Percentiles rank a stretch among this genome's conserved stretches.
phyloP scores from a whole-genome alignment of 352 stramenopile genomes.

The Blastocystis sp. region DNA sequence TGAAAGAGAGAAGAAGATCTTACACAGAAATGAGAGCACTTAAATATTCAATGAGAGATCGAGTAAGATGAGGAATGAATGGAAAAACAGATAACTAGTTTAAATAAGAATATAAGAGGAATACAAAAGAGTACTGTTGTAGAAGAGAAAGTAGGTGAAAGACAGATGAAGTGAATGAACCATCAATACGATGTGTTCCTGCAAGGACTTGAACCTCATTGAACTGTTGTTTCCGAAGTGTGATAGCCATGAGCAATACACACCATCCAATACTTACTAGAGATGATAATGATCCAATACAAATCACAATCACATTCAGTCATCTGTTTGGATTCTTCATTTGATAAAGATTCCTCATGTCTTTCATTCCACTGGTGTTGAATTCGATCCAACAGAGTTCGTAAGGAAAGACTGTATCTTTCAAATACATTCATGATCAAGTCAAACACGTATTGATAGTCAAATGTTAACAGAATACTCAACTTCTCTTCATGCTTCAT shows the following conservation, averaged over 20 bases:
- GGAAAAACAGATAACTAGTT: background rate
- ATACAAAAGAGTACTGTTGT: background rate
- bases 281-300: background rate
- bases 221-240: constrained; percentile 13
- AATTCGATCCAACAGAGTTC: too few relatives aligned
- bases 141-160: background rate
- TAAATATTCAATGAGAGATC: background rate
- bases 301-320: background rate
- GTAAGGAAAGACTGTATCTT: background rate
- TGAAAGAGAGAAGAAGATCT: background rate
- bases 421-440: background rate
- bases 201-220: background rate
- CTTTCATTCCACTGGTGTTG: too few relatives aligned
- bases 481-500: background rate
- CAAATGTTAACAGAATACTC: background rate
- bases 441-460: background rate
- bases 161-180: background rate
- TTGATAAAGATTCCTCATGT: too few relatives aligned
- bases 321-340: background rate
- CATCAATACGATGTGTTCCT: background rate
- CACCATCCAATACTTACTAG: constrained; percentile 19
- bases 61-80: background rate
- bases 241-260: background rate
- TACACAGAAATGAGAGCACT: background rate
- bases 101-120: background rate